Evolutionary conservation across 108 stramenopile genomes (phyloP), one percentile per base, ranked within the genome.

Genomic region (Schizochytrium sp.): DNA sequence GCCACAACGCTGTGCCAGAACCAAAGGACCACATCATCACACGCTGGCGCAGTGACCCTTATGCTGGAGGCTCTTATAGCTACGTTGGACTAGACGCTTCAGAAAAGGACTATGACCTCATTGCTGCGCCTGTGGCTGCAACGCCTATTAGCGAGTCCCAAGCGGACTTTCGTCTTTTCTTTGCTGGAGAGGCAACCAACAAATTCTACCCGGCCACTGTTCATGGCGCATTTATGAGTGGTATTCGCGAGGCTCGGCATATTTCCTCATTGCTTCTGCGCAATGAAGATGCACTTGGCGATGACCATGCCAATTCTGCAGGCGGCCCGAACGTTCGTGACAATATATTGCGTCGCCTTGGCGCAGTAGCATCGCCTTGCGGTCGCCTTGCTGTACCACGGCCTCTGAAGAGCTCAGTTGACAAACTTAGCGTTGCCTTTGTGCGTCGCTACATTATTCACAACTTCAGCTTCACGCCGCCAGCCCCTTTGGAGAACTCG

Each of bases 151-250:
- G 41, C 4, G 89, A 55, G 15, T 5, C 50, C 28, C 47, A 83
- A 13, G 47, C 76, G 28, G 5, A 56, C 50, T 83, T 90, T 17
- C 90, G 91, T n/a, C 50, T 91, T 3, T 90, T 97, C 89, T 98
- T 98, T 93, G 97, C 97, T 44, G 97, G 97, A n/a, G 97, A 98
- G 92, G 96, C 95, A 59, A 97, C 97, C 38, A 97, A 96, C 41
- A 95, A 94, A 15, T 97, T 93, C 89, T 97, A 98, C 90, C 97
- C 97, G 2, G 95, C 95, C 4, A 98, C 97, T 3, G 94, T 97
- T 45, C 97, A 97, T 88, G 97, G 97, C 0, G 97, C 97, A 0
- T 98, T 95, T 89, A 87, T 97, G 89, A 95, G 94, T 3, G 97
- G 97, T 4, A 95, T 98, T 49, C 95, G 97, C 56, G 97, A 98